These are phyloP conservation scores for Multifurca ochricompacta DNA, from an alignment of 768 basidiomycete species.

Conservation along the genomic window DNA sequence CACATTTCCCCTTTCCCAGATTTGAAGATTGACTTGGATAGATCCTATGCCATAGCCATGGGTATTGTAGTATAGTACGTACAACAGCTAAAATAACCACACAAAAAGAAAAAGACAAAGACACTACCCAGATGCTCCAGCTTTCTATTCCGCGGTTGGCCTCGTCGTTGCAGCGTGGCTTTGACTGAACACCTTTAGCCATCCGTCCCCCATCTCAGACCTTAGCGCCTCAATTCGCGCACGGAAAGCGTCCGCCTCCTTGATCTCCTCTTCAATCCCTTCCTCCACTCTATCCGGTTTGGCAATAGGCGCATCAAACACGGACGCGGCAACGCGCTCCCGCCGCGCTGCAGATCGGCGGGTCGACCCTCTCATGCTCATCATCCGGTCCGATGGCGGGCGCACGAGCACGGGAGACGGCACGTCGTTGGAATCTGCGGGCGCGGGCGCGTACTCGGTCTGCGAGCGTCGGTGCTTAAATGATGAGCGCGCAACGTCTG, in stretches of 20 bases:
- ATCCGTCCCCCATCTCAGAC: slow-evolving; percentile 83
- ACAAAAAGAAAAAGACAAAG: background rate
- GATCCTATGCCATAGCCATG: no score
- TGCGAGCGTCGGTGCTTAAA: slow-evolving; percentile 20
- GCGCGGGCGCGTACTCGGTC: slow-evolving; percentile 8
- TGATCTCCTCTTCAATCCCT: slow-evolving; percentile 30
- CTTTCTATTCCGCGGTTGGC: background rate
- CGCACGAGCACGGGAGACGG: slow-evolving; percentile 19
- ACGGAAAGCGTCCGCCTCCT: slow-evolving; percentile 64
- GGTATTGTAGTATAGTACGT: no score
- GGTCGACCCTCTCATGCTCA: slow-evolving; percentile 11
- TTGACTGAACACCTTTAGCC: slow-evolving; percentile 80
- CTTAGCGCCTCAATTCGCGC: slow-evolving; percentile 74
- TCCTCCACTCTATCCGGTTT: slow-evolving; percentile 22
- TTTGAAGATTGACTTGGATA: no score
- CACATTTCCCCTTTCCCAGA: no score
- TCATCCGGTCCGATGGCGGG: slow-evolving; percentile 21
- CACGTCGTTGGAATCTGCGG: background rate
- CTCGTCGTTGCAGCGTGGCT: slow-evolving; percentile 30
- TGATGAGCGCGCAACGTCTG: background rate
- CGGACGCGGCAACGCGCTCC: slow-evolving; percentile 51
- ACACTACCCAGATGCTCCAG: background rate
- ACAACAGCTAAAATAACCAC: no score
- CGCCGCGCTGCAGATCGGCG: slow-evolving; percentile 40
- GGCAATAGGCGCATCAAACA: slow-evolving; percentile 46